Evolutionary conservation across 352 stramenopile species (phyloP).

Genomic region (Phytophthora ramorum): DNA sequence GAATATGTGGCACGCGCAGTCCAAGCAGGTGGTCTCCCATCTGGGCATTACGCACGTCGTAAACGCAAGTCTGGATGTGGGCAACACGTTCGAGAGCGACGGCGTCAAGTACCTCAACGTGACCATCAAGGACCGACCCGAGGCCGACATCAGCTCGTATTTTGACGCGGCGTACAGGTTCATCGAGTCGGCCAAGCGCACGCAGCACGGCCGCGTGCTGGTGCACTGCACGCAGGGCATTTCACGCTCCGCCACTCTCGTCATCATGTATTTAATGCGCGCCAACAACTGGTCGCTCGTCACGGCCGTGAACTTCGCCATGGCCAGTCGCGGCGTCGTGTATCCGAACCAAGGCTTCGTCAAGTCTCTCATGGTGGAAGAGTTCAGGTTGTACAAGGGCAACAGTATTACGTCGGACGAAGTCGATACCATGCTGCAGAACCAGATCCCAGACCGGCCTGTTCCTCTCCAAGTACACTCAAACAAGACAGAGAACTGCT

Average conservation of each 20-base stretch:
- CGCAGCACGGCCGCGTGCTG: conserved; percentile 77
- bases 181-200: conserved; percentile 82
- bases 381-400: conserved; percentile 80
- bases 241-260: conserved; percentile 80
- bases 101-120: conserved; percentile 80
- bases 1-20: conserved; percentile 91
- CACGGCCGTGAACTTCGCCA: conserved; percentile 81
- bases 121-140: conserved; percentile 81
- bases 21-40: conserved; percentile 73
- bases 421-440: conserved; percentile 75
- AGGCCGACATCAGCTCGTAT: conserved; percentile 73
- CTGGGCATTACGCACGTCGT: conserved; percentile 88
- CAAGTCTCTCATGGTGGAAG: conserved; percentile 74
- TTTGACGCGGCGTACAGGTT: conserved; percentile 79
- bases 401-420: conserved; percentile 77
- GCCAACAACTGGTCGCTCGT: conserved; percentile 85
- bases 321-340: conserved; percentile 78
- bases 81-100: conserved; percentile 76
- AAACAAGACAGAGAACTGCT: conserved; percentile 73
- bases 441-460: conserved; percentile 76
- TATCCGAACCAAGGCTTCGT: conserved; percentile 89
- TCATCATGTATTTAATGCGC: conserved; percentile 91
- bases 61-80: conserved; percentile 81
- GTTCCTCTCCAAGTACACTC: conserved; percentile 70
- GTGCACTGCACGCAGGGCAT: conserved; percentile 90